These are phyloP conservation scores for Dendrobium nobile DNA, from an alignment of 106 monocot species.

Conservation along the genomic window DNA sequence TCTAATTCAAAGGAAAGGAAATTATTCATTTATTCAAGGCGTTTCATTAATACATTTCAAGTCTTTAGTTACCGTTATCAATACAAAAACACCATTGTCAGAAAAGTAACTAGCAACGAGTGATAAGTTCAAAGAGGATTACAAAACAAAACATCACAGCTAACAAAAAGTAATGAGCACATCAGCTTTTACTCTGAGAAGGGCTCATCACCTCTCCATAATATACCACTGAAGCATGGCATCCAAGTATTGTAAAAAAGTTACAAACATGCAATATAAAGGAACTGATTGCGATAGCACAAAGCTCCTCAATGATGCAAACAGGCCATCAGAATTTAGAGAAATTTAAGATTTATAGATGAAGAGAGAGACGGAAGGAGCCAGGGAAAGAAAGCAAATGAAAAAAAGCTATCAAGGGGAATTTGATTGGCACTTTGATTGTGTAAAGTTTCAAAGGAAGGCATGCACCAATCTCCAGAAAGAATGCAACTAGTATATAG, in stretches of 20 bases:
- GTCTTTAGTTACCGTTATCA: not conserved
- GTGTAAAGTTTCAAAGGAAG: not conserved
- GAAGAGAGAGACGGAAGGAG: not conserved
- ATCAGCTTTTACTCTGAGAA: not conserved
- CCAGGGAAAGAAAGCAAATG: not conserved
- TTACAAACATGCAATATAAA: not conserved
- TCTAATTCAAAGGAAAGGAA: not conserved
- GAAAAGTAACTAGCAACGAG: not conserved
- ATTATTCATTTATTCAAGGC: not conserved
- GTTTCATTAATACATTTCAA: not conserved
- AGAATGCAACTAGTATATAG: not conserved
- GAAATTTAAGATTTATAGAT: not conserved
- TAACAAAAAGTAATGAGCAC: not conserved
- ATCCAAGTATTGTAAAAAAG: too few relatives aligned
- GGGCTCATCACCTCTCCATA: too few relatives aligned
- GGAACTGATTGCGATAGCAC: not conserved
- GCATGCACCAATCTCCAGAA: not conserved
- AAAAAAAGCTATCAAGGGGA: not conserved
- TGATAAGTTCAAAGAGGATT: not conserved
- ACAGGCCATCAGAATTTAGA: not conserved
- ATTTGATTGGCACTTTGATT: not conserved
- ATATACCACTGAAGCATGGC: too few relatives aligned
- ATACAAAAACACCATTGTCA: not conserved
- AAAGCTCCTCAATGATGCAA: not conserved
- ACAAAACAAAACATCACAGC: not conserved